Percentiles rank a stretch among this genome's conserved stretches.
phyloP scores from a whole-genome alignment of 2,329 filamentous ascomycete genomes.

The Seiridium cupressi region DNA sequence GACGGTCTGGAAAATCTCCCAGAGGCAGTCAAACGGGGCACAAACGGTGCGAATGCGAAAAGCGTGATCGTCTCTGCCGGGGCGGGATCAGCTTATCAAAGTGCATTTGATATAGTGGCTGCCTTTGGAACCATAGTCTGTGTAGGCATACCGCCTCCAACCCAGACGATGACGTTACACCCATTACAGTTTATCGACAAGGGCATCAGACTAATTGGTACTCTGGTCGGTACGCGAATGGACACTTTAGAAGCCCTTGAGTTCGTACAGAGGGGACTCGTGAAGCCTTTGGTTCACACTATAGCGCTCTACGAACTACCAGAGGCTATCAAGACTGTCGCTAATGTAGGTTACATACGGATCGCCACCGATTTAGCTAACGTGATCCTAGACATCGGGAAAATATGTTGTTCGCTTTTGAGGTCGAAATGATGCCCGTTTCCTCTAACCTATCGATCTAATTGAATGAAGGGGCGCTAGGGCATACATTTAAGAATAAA shows the following conservation, averaged over 20 bases:
- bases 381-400: neutral
- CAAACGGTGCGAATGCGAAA: conserved; percentile 17
- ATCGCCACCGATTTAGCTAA: neutral
- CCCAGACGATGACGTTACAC: conserved; percentile 25
- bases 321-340: neutral
- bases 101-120: conserved; percentile 29
- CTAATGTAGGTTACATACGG: neutral
- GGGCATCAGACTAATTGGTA: conserved; percentile 33
- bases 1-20: conserved; percentile 27
- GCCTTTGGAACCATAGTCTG: conserved; percentile 38
- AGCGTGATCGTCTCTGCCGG: conserved; percentile 31
- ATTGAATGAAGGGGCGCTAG: too few species aligned
- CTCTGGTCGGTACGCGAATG: conserved; percentile 32
- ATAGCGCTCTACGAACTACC: neutral
- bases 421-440: too few species aligned
- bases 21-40: conserved; percentile 22
- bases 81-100: conserved; percentile 29
- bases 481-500: too few species aligned
- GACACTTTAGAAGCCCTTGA: conserved; percentile 40
- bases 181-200: conserved; percentile 32
- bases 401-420: neutral
- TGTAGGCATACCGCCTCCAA: conserved; percentile 32
- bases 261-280: conserved; percentile 30
- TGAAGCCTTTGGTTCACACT: conserved; percentile 20
- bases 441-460: too few species aligned